A percentile compares a stretch with the other conserved stretches of the same genome.
phyloP scores from a whole-genome alignment of 441 rosid species.

The Bocquillonia castaneifolia region DNA sequence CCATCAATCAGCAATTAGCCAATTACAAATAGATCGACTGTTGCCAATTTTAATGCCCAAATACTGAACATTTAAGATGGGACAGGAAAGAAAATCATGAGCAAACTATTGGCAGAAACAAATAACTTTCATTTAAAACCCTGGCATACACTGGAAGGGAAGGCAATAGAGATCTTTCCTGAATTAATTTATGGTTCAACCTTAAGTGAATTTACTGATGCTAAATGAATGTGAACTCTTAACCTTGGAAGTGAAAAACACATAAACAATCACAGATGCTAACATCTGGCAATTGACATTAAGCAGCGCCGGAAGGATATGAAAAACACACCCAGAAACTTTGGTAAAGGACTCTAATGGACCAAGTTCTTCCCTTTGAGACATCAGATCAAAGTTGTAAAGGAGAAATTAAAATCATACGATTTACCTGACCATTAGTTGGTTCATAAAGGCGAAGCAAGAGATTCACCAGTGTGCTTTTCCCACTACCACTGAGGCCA shows the following conservation, averaged over 20 bases:
- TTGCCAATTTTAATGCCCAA: not conserved
- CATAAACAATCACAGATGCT: not conserved
- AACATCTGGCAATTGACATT: not conserved
- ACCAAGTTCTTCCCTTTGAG: slow-evolving; percentile 4
- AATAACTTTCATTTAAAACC: not conserved
- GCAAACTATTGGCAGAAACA: not conserved
- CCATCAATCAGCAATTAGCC: slow-evolving; percentile 19
- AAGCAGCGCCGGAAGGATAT: not conserved
- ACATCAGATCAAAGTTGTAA: slow-evolving; percentile 2
- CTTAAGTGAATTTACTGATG: not conserved
- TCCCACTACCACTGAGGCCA: slow-evolving; percentile 98
- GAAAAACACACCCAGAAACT: not conserved
- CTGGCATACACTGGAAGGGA: not conserved
- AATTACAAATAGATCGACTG: slow-evolving; percentile 2
- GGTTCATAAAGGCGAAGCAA: slow-evolving; percentile 85
- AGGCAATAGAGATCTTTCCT: not conserved
- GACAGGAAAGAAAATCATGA: not conserved
- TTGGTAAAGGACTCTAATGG: too few species aligned
- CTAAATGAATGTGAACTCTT: not conserved
- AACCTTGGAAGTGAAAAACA: not conserved
- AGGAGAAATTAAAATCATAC: slow-evolving; percentile 12
- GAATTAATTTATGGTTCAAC: not conserved
- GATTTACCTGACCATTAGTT: slow-evolving; percentile 70
- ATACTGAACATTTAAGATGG: not conserved
- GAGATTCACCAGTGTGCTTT: slow-evolving; percentile 85